These are phyloP conservation scores for Medicago lupulina DNA, from an alignment of 306 rosid species.

Conservation along the genomic window DNA sequence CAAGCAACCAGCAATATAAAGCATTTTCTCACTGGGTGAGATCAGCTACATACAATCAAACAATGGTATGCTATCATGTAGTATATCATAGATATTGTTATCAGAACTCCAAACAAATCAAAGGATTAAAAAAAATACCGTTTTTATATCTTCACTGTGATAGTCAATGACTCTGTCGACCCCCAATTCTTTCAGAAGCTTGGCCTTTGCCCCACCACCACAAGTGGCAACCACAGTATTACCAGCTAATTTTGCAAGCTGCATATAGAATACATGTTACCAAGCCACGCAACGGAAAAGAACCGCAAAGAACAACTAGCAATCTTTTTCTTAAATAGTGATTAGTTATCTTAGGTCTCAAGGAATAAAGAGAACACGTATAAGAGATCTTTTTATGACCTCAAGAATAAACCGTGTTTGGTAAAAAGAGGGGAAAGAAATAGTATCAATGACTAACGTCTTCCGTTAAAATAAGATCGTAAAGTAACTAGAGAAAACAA, in stretches of 20 bases:
- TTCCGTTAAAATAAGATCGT: not conserved
- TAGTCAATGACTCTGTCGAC: constrained; percentile 94
- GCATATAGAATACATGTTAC: constrained; percentile 45
- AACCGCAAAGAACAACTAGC: constrained; percentile 14
- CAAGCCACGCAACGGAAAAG: constrained; percentile 17
- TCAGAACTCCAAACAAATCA: constrained; percentile 14
- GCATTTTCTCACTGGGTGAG: not conserved
- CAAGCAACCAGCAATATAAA: not conserved
- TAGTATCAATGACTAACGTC: constrained; percentile 6
- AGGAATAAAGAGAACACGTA: constrained; percentile 16
- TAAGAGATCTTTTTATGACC: constrained; percentile 14
- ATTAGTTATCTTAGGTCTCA: constrained; percentile 27
- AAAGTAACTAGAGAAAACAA: constrained; percentile 19
- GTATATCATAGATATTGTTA: not conserved
- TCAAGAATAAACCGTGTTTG: constrained; percentile 23
- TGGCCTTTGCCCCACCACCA: constrained; percentile 84
- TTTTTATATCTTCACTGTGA: constrained; percentile 79
- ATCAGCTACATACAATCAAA: not conserved
- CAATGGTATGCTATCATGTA: not conserved
- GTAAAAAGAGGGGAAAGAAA: constrained; percentile 29
- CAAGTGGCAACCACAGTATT: constrained; percentile 94
- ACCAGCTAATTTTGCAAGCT: constrained; percentile 95
- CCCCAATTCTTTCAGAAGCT: constrained; percentile 84
- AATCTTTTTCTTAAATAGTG: constrained; percentile 10
- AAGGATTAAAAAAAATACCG: constrained; percentile 56